phyloP scores from a whole-genome alignment of 2,329 filamentous ascomycete species.

The Trichoderma semiorbis region DNA sequence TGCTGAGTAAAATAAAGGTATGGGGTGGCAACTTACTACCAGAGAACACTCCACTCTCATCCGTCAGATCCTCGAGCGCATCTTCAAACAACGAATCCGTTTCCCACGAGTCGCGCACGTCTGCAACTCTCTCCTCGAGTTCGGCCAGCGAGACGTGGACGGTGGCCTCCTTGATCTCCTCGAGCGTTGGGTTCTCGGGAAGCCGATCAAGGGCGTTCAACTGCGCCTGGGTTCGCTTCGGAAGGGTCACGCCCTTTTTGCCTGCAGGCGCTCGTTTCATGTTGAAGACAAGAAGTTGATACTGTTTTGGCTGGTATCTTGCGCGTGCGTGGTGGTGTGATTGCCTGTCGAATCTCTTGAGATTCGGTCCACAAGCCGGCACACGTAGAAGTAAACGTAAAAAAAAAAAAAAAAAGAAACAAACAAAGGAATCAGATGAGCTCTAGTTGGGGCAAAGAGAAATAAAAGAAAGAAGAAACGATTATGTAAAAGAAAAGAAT shows the following conservation, averaged over 20 bases:
- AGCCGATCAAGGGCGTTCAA: constrained; percentile 36
- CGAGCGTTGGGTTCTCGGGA: constrained; percentile 33
- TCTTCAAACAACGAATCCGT: constrained; percentile 63
- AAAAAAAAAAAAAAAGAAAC: background rate
- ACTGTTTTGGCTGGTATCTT: background rate
- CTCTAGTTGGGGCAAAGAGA: background rate
- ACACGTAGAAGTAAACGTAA: background rate
- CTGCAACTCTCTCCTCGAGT: constrained; percentile 50
- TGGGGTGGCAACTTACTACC: constrained; percentile 39
- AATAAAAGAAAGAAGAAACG: background rate
- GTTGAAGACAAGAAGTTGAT: background rate
- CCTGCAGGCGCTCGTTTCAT: constrained; percentile 23
- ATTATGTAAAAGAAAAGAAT: background rate
- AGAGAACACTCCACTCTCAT: constrained; percentile 46
- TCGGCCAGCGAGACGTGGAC: constrained; percentile 40
- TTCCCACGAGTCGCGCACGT: constrained; percentile 57
- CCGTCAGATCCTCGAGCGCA: constrained; percentile 54
- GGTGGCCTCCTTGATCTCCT: constrained; percentile 36
- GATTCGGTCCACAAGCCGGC: background rate
- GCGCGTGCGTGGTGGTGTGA: background rate
- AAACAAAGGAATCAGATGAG: background rate
- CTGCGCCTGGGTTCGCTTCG: constrained; percentile 33
- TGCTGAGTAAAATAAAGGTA: background rate
- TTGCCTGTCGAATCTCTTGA: background rate
- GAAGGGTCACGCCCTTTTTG: constrained; percentile 30